Conservation (phyloP, 164 flowering plant species). For the Vitis labrusca region DNA sequence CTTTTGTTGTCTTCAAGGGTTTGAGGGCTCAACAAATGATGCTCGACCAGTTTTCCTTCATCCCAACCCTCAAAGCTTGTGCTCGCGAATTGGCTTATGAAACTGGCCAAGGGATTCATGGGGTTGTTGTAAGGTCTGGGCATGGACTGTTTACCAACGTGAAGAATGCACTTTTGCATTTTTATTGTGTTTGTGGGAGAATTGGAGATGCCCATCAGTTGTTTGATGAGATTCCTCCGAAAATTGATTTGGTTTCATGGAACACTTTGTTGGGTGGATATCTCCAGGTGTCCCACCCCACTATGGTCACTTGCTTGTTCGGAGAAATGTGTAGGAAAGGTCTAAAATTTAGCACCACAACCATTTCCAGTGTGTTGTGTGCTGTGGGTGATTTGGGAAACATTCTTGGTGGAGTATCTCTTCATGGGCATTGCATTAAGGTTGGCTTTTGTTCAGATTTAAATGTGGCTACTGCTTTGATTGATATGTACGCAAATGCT, state of each 20-base stretch:
- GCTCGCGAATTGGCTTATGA: constrained; percentile 19
- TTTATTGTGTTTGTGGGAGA: constrained; percentile 35
- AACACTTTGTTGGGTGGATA: constrained; percentile 52
- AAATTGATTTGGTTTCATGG: constrained; percentile 52
- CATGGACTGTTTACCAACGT: constrained; percentile 28
- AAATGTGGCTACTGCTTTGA: constrained; percentile 36
- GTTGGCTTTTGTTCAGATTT: constrained; percentile 28
- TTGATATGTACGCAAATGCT: constrained; percentile 38
- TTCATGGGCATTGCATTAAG: constrained; percentile 45
- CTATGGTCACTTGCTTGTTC: constrained; percentile 26
- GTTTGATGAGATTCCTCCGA: constrained; percentile 38
- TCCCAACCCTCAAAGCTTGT: constrained; percentile 37
- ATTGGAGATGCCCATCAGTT: constrained; percentile 28
- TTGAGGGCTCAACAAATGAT: constrained; percentile 29
- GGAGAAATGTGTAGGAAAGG: constrained; percentile 26
- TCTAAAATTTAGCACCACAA: constrained; percentile 14
- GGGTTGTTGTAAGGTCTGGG: constrained; percentile 34
- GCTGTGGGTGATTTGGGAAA: constrained; percentile 30
- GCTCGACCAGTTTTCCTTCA: constrained; percentile 45
- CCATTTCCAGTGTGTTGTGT: constrained; percentile 26
- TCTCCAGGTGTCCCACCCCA: constrained; percentile 30
- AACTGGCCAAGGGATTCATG: constrained; percentile 39
- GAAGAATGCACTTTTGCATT: constrained; percentile 40
- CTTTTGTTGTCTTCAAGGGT: constrained; percentile 27
- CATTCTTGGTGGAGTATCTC: constrained; percentile 24